Evolutionary conservation across 1,139 yeast genomes (phyloP), one percentile per base, ranked within the genome.

Genomic region (Scheffersomyces cryptocercus): DNA sequence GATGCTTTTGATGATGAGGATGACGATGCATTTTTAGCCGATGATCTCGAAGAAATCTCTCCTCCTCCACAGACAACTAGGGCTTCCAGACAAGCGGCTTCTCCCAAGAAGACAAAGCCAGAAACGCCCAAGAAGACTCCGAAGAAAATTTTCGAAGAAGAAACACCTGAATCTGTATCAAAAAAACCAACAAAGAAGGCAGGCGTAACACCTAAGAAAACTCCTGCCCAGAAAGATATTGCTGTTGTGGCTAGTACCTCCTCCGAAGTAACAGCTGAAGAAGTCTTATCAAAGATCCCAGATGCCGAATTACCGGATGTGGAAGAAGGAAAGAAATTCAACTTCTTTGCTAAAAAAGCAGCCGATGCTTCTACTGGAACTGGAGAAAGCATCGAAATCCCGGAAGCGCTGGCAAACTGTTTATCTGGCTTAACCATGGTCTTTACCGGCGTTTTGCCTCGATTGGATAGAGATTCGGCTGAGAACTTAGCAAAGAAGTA

Each of bases 381-480:
- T 5, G 51, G 53, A 3, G 68, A 64, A 6, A 30, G 50, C 9
- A 58, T 64, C 2, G 80, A 75, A 11, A 67, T 85, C 14, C 95
- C 96, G 0, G 82, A 77, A 50, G 97, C 96, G 0, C 77, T 83
- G 15, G 87, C 90, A 2, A 83, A 89, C 59, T 91, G 98, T 65
- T 67, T 91, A 34, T 74, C 84, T 1, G 99, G 99, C 0, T 67
- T 93, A 38, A 89, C 96, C 0, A 86, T 93, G 52, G 98, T 95
- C 0, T 93, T 95, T 59, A 93, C 99, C 0, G 99, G 99, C 29
- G 81, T 83, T 4, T 64, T 93, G 47, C 96, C 97, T 1, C 80
- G 80, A 26, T 65, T 93, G 34, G 88, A 88, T 48, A 78, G 99
- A 50, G 84, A 80, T 1, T 83, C 81, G 28, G 85, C 93, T 16